phyloP scores from a whole-genome alignment of 2,329 filamentous ascomycete genomes.

The Ophiocordyceps camponoti-leonardi region DNA sequence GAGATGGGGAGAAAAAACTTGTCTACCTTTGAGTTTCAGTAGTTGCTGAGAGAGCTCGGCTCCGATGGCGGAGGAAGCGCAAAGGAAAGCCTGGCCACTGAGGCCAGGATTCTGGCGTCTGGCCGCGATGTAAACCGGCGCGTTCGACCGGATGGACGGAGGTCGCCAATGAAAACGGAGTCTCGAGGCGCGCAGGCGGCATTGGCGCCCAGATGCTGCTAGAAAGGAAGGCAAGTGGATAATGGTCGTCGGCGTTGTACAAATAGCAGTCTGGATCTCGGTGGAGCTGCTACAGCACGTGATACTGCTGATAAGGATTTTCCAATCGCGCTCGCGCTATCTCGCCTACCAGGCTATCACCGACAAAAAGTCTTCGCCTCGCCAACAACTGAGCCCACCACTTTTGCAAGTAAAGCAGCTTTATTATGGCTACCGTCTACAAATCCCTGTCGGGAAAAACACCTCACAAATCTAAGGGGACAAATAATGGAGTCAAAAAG shows the following conservation, averaged over 20 bases:
- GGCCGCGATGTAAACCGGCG: not conserved
- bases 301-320: not conserved
- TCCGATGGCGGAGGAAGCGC: not conserved
- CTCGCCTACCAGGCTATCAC: too few relatives aligned
- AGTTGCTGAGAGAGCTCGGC: not conserved
- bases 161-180: not conserved
- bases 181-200: not conserved
- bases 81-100: not conserved
- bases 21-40: not conserved
- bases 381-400: not conserved
- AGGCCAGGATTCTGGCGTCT: not conserved
- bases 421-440: slow-evolving; percentile 49
- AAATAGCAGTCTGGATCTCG: not conserved
- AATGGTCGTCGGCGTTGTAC: not conserved
- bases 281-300: not conserved
- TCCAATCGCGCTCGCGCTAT: too few relatives aligned
- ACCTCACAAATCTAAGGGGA: slow-evolving; percentile 29
- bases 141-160: not conserved
- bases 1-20: not conserved
- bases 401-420: not conserved
- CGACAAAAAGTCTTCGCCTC: not conserved
- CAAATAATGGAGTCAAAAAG: slow-evolving; percentile 33
- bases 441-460: slow-evolving; percentile 51
- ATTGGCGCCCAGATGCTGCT: not conserved
- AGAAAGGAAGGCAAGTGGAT: not conserved